phyloP scores from a whole-genome alignment of 305 asterid species.

The Plantago coronopus region DNA sequence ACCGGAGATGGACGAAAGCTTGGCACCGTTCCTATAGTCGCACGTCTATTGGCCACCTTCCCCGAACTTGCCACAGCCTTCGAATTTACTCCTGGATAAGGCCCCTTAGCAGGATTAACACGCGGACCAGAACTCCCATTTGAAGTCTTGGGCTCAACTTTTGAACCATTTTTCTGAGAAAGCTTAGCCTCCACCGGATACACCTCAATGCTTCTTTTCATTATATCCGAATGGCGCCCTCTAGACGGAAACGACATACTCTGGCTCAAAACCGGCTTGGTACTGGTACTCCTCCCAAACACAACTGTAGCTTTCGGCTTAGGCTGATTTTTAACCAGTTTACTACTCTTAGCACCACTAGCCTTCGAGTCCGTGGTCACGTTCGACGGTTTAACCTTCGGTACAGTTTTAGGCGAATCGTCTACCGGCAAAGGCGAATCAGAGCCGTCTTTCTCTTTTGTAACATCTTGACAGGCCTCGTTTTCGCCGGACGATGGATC shows the following conservation, averaged over 20 bases:
- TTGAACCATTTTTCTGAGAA: conserved; percentile 36
- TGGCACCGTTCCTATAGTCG: conserved; percentile 38
- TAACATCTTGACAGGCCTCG: conserved; percentile 30
- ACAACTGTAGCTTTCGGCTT: conserved; percentile 40
- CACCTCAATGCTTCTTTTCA: conserved; percentile 56
- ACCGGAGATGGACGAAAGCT: conserved; percentile 43
- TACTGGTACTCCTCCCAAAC: conserved; percentile 42
- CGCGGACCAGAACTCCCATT: conserved; percentile 35
- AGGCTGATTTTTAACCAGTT: conserved; percentile 37
- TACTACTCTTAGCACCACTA: conserved; percentile 28
- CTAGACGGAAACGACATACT: conserved; percentile 64
- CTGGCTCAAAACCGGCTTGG: conserved; percentile 45
- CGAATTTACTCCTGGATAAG: conserved; percentile 32
- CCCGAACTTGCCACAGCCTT: conserved; percentile 23
- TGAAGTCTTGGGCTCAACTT: conserved; percentile 32
- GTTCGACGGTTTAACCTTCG: conserved; percentile 28
- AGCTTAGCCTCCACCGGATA: conserved; percentile 37
- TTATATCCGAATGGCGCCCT: conserved; percentile 49
- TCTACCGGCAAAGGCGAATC: conserved; percentile 25
- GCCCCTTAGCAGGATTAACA: conserved; percentile 25
- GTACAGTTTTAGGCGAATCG: conserved; percentile 26
- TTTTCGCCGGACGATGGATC: conserved; percentile 20
- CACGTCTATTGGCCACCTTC: conserved; percentile 27
- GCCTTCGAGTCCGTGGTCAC: not conserved
- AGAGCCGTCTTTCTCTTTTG: conserved; percentile 30